Conservation (phyloP, 2,329 filamentous ascomycete genomes). For the Sordariomycetes sp. region DNA sequence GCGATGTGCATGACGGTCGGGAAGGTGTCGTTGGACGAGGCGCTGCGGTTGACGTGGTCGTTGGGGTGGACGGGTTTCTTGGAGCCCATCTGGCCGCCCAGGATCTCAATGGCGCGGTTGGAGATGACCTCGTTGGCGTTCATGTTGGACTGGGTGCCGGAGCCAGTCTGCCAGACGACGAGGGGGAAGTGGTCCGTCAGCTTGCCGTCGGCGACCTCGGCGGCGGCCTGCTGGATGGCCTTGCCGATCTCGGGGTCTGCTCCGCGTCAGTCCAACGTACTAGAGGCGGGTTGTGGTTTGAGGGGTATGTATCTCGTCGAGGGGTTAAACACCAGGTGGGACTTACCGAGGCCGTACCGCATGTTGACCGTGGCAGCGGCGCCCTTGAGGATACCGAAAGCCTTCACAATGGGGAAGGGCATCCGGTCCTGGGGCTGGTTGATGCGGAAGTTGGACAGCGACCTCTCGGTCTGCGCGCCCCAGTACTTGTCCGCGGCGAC, state of each 20-base stretch:
- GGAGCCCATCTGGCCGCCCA: conserved; percentile 84
- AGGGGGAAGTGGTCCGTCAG: conserved; percentile 95
- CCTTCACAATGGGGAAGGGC: conserved; percentile 82
- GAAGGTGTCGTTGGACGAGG: conserved; percentile 98
- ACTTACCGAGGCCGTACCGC: conserved; percentile 71
- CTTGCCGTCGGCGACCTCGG: conserved; percentile 87
- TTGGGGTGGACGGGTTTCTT: conserved; percentile 99
- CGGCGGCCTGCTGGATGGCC: conserved; percentile 88
- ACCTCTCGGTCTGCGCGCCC: conserved; percentile 95
- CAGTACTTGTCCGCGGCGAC: conserved; percentile 91
- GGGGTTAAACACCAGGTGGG: too few relatives aligned
- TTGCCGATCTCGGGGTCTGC: conserved; percentile 76
- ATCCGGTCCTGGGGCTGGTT: conserved; percentile 99
- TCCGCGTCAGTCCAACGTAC: background rate
- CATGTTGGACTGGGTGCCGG: conserved; percentile 99
- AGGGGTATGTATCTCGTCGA: too few relatives aligned
- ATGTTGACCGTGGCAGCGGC: conserved; percentile 94
- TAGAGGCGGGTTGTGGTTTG: too few relatives aligned
- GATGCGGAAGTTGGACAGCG: conserved; percentile 95
- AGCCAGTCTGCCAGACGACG: conserved; percentile 98
- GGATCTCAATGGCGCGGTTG: conserved; percentile 95
- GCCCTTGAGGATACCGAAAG: conserved; percentile 95
- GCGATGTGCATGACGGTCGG: conserved; percentile 99
- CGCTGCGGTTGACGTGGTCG: conserved; percentile 98
- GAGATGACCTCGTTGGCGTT: conserved; percentile 99